Conservation (phyloP, 805 yeast species). For the Saccharomycopsis oosterbeekiorum region DNA sequence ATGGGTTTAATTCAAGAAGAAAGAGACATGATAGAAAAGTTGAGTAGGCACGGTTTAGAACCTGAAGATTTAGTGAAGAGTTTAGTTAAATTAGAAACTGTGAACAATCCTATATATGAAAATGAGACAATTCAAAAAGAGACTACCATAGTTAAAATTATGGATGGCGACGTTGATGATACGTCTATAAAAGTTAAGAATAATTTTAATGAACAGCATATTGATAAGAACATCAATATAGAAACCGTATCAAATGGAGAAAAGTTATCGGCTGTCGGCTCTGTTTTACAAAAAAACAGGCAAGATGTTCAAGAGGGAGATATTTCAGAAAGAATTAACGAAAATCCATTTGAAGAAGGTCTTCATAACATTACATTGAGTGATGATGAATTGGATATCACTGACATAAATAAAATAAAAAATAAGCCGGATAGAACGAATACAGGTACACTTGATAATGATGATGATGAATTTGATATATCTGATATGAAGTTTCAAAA, state of each 20-base stretch:
- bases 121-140: conserved; percentile 11
- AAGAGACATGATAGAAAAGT: conserved; percentile 73
- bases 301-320: conserved; percentile 2
- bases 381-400: not conserved
- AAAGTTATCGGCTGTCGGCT: not conserved
- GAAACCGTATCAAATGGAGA: not conserved
- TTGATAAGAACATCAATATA: conserved; percentile 8
- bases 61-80: conserved; percentile 61
- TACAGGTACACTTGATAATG: not conserved
- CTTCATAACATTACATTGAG: not conserved
- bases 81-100: conserved; percentile 39
- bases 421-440: not conserved
- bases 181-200: conserved; percentile 10
- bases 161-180: conserved; percentile 13
- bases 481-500: not conserved
- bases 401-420: not conserved
- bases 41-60: conserved; percentile 76
- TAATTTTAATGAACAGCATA: conserved; percentile 15
- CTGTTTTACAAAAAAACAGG: not conserved
- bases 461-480: not conserved
- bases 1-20: conserved; percentile 72
- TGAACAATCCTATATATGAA: conserved; percentile 41
- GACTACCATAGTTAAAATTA: conserved; percentile 9
- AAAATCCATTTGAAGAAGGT: conserved; percentile 10
- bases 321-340: not conserved